Conservation (phyloP, 768 basidiomycete genomes). For the Russula vinacea region DNA sequence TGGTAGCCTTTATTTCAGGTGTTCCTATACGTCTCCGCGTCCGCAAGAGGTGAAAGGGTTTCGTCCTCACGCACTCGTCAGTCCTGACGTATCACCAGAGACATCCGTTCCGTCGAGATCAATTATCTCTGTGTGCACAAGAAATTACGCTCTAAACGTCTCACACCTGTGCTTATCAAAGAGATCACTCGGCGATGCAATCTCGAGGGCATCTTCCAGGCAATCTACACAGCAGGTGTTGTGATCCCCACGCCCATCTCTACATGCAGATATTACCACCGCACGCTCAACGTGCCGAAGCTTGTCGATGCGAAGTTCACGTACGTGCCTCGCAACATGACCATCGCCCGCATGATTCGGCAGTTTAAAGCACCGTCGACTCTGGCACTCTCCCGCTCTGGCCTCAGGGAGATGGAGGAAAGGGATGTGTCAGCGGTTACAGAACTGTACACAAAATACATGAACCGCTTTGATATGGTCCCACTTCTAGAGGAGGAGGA, state of each 20-base stretch:
- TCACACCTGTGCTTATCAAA: constrained; percentile 95
- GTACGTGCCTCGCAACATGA: constrained; percentile 81
- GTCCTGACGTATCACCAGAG: constrained; percentile 41
- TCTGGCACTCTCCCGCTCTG: constrained; percentile 45
- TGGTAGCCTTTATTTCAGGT: constrained; percentile 96
- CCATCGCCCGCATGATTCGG: constrained; percentile 86
- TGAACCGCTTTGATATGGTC: constrained; percentile 81
- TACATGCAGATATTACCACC: constrained; percentile 90
- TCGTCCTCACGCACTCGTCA: constrained; percentile 2
- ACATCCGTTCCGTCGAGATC: constrained; percentile 79
- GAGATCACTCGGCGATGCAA: constrained; percentile 94
- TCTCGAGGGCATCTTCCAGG: constrained; percentile 89
- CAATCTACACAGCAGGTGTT: constrained; percentile 93
- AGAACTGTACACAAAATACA: constrained; percentile 69
- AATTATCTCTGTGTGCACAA: constrained; percentile 98
- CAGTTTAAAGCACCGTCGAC: constrained; percentile 62
- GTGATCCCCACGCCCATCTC: constrained; percentile 92
- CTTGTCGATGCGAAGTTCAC: constrained; percentile 89
- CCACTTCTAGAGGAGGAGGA: constrained; percentile 77
- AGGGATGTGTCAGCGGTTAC: constrained; percentile 69
- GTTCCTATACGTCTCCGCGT: constrained; percentile 86
- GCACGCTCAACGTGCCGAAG: constrained; percentile 86
- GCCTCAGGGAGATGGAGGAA: constrained; percentile 86
- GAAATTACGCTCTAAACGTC: constrained; percentile 90
- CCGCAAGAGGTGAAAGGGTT: constrained; percentile 63